Evolutionary conservation across 306 rosid species (phyloP).

Genomic region (Carpinus fangiana): DNA sequence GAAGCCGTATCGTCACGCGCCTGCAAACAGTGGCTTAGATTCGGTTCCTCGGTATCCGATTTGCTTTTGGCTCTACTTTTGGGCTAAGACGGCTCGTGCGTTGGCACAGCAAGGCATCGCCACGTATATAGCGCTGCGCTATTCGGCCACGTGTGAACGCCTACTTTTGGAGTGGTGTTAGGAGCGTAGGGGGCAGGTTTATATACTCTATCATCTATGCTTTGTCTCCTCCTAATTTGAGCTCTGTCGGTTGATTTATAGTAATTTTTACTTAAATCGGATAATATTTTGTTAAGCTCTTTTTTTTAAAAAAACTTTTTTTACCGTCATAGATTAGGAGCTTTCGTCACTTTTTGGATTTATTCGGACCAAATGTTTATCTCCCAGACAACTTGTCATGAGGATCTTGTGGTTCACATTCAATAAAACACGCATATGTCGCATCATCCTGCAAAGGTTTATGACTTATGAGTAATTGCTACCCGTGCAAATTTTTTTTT

Average conservation of each 20-base stretch:
- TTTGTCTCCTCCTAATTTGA: slow-evolving; percentile 7
- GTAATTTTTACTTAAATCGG: neutral
- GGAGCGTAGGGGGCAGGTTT: slow-evolving; percentile 51
- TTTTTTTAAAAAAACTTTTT: neutral
- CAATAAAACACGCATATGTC: no score
- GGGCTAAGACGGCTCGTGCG: slow-evolving; percentile 25
- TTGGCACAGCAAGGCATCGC: slow-evolving; percentile 13
- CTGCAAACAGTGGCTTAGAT: slow-evolving; percentile 22
- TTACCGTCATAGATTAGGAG: no score
- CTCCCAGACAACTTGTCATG: no score
- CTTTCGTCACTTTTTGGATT: no score
- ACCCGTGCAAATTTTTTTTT: no score
- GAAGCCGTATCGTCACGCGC: no score
- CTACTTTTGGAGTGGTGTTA: slow-evolving; percentile 31
- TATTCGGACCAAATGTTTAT: no score
- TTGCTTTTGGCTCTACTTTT: slow-evolving; percentile 35
- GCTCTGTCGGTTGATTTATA: slow-evolving; percentile 17
- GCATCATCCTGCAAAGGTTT: no score
- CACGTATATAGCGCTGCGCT: neutral
- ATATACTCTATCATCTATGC: slow-evolving; percentile 13
- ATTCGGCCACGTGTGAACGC: slow-evolving; percentile 22
- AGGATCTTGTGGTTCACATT: no score
- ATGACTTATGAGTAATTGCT: no score
- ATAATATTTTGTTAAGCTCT: neutral
- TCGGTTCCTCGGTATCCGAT: slow-evolving; percentile 38